Evolutionary conservation across 805 yeast species (phyloP), one percentile per base, ranked within the genome.

Genomic region (Alloascoidea hylecoeti): DNA sequence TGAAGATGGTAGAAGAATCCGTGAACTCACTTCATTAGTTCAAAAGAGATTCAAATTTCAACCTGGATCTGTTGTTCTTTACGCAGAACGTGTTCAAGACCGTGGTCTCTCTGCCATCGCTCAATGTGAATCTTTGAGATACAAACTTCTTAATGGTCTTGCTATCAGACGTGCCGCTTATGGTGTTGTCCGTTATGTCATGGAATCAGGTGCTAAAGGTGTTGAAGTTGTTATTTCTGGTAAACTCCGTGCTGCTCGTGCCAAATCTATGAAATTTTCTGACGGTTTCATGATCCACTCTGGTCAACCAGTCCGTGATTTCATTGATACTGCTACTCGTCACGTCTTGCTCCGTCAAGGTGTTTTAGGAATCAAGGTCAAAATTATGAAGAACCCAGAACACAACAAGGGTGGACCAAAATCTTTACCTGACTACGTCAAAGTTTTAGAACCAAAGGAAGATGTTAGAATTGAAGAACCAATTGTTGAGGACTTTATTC

Each of bases 251-350:
- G 98, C 96, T 71, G 98, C 97, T 61, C 86, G 98, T 78, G 98
- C 98, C 61, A 92, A 92, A 83, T 79, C 96, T 61, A 94, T 92
- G 95, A 92, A 92, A 75, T 92, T 89, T 80, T 81, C 92, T 65
- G 97, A 89, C 67, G 98, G 98, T 78, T 92, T 92, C 95, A 84
- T 92, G 92, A 92, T 92, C 78, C 98, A 92, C 92, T 86, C 96
- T 61, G 98, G 98, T 84, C 98, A 92, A 77, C 98, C 98, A 72
- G 92, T 89, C 68, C 78, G 74, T 56, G 98, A 92, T 66, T 92
- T 92, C 81, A 92, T 92, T 64, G 98, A 92, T 71, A 71, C 78
- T 64, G 98, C 98, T 58, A 88, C 95, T 67, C 88, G 98, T 74
- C 97, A 92, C 89, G 97, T 89, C 59, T 76, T 92, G 66, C 81